Conservation (phyloP, 2,329 filamentous ascomycete genomes). For the Penicillium sp. region DNA sequence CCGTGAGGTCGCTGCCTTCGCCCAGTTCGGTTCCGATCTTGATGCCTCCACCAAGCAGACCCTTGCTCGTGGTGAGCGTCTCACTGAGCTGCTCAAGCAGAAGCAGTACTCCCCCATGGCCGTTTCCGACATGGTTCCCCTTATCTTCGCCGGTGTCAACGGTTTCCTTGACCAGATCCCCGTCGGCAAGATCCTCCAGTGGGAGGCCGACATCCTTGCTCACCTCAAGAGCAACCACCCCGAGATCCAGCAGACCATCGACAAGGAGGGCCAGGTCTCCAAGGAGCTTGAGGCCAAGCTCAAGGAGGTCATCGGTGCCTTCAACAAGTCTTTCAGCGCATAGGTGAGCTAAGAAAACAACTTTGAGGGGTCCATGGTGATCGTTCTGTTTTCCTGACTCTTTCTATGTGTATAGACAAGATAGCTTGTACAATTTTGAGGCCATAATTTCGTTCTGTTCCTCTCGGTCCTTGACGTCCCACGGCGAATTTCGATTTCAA, state of each 20-base stretch:
- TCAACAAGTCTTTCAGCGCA: conserved; percentile 87
- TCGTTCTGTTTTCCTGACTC: conserved; percentile 41
- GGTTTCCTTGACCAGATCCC: conserved; percentile 87
- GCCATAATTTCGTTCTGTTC: conserved; percentile 43
- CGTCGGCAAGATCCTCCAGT: conserved; percentile 85
- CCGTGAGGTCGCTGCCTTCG: conserved; percentile 99
- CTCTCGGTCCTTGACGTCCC: conserved; percentile 14
- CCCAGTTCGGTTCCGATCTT: conserved; percentile 99
- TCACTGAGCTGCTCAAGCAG: conserved; percentile 98
- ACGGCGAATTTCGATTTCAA: conserved; percentile 12
- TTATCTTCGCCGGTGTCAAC: conserved; percentile 99
- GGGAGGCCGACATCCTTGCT: conserved; percentile 91
- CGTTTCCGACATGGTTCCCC: conserved; percentile 99
- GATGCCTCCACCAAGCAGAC: conserved; percentile 99
- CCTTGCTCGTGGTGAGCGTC: conserved; percentile 94
- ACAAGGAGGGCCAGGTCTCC: conserved; percentile 93
- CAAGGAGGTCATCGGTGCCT: conserved; percentile 71
- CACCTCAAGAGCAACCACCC: conserved; percentile 90
- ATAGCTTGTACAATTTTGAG: conserved; percentile 49
- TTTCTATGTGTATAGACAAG: conserved; percentile 44
- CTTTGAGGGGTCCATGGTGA: conserved; percentile 34
- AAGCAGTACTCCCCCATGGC: conserved; percentile 99
- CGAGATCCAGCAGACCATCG: conserved; percentile 80
- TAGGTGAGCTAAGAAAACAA: conserved; percentile 40
- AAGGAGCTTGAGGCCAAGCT: conserved; percentile 72